These are phyloP conservation scores for Eutrema japonicum DNA, from an alignment of 345 rosid genomes.

Conservation along the genomic window DNA sequence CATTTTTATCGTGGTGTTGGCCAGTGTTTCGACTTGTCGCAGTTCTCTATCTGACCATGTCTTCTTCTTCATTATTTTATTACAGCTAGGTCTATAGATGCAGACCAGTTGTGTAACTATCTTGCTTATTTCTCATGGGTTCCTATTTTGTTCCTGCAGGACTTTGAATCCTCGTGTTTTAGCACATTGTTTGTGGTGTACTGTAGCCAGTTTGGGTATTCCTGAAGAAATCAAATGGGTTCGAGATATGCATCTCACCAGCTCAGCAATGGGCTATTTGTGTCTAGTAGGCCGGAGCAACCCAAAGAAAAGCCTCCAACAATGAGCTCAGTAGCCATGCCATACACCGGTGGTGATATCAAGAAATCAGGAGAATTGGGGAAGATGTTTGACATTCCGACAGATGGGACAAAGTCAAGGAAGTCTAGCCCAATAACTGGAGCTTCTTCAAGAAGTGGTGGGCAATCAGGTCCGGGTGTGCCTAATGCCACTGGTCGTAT, in stretches of 20 bases:
- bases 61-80: not conserved
- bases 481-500: too few relatives aligned
- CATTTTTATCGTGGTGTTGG: not conserved
- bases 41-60: constrained; percentile 2
- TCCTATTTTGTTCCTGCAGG: constrained; percentile 28
- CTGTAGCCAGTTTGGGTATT: constrained; percentile 25
- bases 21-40: not conserved
- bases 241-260: constrained; percentile 95
- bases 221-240: constrained; percentile 64
- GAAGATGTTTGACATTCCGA: constrained; percentile 95
- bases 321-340: constrained; percentile 93
- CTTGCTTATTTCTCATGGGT: constrained; percentile 10
- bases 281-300: constrained; percentile 97
- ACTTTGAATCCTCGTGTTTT: constrained; percentile 19
- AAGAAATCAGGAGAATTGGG: constrained; percentile 97
- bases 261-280: constrained; percentile 96
- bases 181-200: constrained; percentile 18
- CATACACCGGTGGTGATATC: constrained; percentile 96
- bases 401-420: constrained; percentile 89
- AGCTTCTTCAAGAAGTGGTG: too few relatives aligned
- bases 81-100: not conserved
- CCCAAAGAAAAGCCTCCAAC: constrained; percentile 92
- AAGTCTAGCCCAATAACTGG: constrained; percentile 92
- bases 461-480: too few relatives aligned
- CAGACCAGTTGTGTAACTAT: constrained; percentile 2